phyloP scores from a whole-genome alignment of 352 stramenopile genomes.

The Phytophthora cryptogea region DNA sequence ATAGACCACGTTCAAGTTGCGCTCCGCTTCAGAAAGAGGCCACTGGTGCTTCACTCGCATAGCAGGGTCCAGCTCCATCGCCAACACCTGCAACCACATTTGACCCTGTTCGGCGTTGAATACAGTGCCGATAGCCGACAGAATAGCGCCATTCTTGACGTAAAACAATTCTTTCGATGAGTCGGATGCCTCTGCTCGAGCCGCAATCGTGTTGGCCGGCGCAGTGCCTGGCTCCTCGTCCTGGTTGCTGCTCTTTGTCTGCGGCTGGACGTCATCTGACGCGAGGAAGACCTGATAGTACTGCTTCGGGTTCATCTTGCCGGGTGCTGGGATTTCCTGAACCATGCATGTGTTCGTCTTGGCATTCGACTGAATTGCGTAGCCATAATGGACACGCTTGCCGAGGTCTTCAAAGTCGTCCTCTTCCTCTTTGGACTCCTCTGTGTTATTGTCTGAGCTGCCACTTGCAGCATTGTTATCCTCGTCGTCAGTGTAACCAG shows the following conservation, averaged over 20 bases:
- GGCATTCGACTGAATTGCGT: conserved; percentile 76
- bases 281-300: conserved; percentile 52
- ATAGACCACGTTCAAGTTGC: conserved; percentile 59
- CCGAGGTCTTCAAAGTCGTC: conserved; percentile 34
- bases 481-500: conserved; percentile 9
- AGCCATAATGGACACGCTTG: conserved; percentile 47
- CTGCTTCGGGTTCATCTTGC: conserved; percentile 62
- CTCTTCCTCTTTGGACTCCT: conserved; percentile 44
- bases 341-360: conserved; percentile 83
- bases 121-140: conserved; percentile 58
- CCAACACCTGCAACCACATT: conserved; percentile 73
- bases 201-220: conserved; percentile 33
- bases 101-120: conserved; percentile 51
- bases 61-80: conserved; percentile 47
- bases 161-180: conserved; percentile 56
- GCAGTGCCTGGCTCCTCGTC: conserved; percentile 12
- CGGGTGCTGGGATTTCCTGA: conserved; percentile 60
- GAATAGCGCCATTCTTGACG: conserved; percentile 51
- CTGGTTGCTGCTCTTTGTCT: conserved; percentile 25
- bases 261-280: conserved; percentile 10
- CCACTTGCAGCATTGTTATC: conserved; percentile 20
- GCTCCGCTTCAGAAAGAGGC: conserved; percentile 45
- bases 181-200: conserved; percentile 39
- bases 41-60: conserved; percentile 47
- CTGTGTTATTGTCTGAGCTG: conserved; percentile 33